Percentiles rank a stretch among this genome's conserved stretches.
These are phyloP conservation scores for Fraxinus dipetala DNA, from an alignment of 305 asterid genomes.

Conservation along the genomic window DNA sequence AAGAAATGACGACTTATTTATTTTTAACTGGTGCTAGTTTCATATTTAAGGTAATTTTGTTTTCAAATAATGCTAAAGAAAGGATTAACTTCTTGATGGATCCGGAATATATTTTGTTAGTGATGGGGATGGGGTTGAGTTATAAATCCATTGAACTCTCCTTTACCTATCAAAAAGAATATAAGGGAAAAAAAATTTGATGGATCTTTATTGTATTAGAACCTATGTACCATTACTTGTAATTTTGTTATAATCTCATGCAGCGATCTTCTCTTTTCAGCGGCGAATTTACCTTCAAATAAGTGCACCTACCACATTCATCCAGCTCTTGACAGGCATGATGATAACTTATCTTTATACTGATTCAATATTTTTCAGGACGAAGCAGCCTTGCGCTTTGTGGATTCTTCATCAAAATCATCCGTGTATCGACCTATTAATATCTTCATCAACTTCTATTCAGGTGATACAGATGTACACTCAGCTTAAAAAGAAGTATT, in stretches of 20 bases:
- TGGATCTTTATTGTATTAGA: background rate
- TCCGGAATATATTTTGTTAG: background rate
- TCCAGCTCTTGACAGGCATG: constrained; percentile 11
- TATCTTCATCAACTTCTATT: constrained; percentile 79
- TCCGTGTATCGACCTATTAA: constrained; percentile 85
- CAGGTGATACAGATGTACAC: constrained; percentile 45
- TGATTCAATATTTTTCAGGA: constrained; percentile 45
- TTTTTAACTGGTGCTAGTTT: background rate
- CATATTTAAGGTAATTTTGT: background rate
- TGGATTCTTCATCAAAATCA: constrained; percentile 60
- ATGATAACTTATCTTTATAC: constrained; percentile 7
- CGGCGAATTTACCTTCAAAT: background rate
- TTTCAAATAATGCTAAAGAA: background rate
- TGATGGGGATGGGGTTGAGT: background rate
- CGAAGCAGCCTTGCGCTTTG: constrained; percentile 89
- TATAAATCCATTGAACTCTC: background rate
- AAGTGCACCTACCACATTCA: background rate
- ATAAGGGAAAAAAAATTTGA: background rate
- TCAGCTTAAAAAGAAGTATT: background rate
- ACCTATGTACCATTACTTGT: background rate
- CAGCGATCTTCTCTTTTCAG: background rate
- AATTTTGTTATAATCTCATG: background rate
- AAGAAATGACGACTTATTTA: background rate
- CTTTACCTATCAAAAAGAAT: background rate
- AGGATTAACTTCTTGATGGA: background rate